Base-by-base conservation (phyloP, 2,329 filamentous ascomycete species). In the Clarireedia homoeocarpa region DNA sequence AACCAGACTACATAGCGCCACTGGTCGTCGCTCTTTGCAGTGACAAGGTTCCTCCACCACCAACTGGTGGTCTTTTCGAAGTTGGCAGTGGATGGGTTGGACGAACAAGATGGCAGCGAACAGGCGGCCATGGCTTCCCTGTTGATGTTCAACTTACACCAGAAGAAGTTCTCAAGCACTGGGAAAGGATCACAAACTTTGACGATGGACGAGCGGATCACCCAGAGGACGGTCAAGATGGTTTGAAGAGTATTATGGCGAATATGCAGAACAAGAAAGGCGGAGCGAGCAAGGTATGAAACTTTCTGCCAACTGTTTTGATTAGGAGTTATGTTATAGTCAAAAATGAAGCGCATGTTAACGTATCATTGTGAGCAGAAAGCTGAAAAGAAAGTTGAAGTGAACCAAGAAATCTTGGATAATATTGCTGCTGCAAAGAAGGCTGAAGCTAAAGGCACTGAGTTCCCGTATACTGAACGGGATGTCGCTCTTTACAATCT, bases 1-100 rank as follows among this genome's bases (percentile, higher is more conserved):
- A 97, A 84, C 94, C 94, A 58, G 92, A 97, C 70, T 97, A 96
- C 74, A 91, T 99, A 72, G 94, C 94, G 53, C 94, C 94, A 59
- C 76, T 97, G 39, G 91, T 99, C 51, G 84, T 92, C 55, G 84
- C 91, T 45, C 87, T 99, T 57, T 79, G 73, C 72, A 89, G 84
- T 71, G 94, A 99, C 76, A 89, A 89, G 75, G 84, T 91, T 53
- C 92, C 94, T 27, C 82, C 88, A 68, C 83, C 88, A 64, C 83
- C 88, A 61, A 96, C 91, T 57, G 92, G 92, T 62, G 86, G 86
- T 53, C 81, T 99, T 48, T 99, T 91, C 75, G 94, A 99, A 76
- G 89, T 92, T 65, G 94, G 94, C 67, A 94, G 89, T 70, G 94
- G 92, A 62, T 99, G 94, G 94, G 83, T 86, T 67, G 90, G 87